Percentiles rank a stretch among this genome's conserved stretches.
phyloP scores from a whole-genome alignment of 495 filamentous ascomycete species.

The Annulohypoxylon moriforme region DNA sequence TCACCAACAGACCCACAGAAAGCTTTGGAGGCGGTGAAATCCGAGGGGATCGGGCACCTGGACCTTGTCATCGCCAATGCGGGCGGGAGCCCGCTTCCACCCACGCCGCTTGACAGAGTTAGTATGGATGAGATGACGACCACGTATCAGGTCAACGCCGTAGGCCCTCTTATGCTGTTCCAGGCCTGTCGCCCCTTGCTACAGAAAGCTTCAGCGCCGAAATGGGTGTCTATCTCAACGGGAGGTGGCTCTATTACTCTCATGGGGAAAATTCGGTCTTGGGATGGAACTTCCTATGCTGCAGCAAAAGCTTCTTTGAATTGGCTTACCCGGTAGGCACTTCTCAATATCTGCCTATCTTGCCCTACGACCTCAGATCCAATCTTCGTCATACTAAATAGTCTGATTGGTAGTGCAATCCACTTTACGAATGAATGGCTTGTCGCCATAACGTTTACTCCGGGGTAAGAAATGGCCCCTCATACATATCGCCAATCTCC shows the following conservation, averaged over 20 bases:
- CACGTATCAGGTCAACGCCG: constrained; percentile 55
- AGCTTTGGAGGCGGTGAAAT: constrained; percentile 40
- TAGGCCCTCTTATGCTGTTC: constrained; percentile 55
- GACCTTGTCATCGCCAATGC: constrained; percentile 64
- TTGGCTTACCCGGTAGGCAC: constrained; percentile 26
- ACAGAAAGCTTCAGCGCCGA: constrained; percentile 44
- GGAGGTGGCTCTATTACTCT: constrained; percentile 44
- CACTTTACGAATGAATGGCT: constrained; percentile 20
- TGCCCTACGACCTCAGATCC: neutral
- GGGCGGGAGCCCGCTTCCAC: constrained; percentile 43
- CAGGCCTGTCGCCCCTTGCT: constrained; percentile 57
- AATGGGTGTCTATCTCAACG: constrained; percentile 54
- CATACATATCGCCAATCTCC: neutral
- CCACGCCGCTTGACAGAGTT: constrained; percentile 34
- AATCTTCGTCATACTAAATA: neutral
- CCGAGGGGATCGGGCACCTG: constrained; percentile 53
- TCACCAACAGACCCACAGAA: constrained; percentile 47
- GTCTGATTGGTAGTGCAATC: constrained; percentile 5
- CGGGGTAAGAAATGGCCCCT: constrained; percentile 4
- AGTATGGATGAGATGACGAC: constrained; percentile 45
- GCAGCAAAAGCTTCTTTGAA: constrained; percentile 28
- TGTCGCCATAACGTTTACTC: neutral
- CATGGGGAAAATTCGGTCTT: constrained; percentile 41
- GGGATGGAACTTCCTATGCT: constrained; percentile 26
- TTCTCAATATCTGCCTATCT: neutral